These are phyloP conservation scores for Fusarium sp. DNA, from an alignment of 2,329 filamentous ascomycete species.

Conservation along the genomic window DNA sequence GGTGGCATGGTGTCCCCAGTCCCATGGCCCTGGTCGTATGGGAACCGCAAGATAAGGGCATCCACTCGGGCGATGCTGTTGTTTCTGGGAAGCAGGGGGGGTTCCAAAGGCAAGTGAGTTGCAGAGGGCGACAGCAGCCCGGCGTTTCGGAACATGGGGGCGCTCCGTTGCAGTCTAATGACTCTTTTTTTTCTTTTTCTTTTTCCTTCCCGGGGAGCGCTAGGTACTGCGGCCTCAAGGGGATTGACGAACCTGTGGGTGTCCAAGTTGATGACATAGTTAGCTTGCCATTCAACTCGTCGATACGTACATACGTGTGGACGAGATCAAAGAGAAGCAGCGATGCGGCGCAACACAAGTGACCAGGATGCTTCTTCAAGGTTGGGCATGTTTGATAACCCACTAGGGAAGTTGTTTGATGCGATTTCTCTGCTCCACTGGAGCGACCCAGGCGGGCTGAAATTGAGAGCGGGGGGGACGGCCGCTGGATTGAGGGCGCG, in stretches of 20 bases:
- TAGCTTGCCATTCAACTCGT: not conserved
- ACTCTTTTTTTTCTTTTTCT: not conserved
- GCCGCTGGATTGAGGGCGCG: constrained; percentile 44
- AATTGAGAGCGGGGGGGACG: constrained; percentile 35
- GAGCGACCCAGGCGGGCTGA: constrained; percentile 26
- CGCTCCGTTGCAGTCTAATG: not conserved
- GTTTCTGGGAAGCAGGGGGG: constrained; percentile 11
- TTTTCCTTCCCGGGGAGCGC: not conserved
- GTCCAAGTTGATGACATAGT: not conserved
- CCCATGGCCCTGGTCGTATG: constrained; percentile 13
- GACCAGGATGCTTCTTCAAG: constrained; percentile 5
- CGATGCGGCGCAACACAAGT: constrained; percentile 4
- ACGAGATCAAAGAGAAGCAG: constrained; percentile 3
- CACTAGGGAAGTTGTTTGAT: constrained; percentile 7
- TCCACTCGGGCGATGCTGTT: constrained; percentile 15
- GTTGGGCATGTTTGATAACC: constrained; percentile 12
- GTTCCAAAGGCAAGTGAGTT: not conserved
- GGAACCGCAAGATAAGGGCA: constrained; percentile 24
- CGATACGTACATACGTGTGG: not conserved
- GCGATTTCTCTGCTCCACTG: constrained; percentile 31
- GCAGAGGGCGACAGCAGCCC: constrained; percentile 16
- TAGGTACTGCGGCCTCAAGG: not conserved
- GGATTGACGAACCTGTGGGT: constrained; percentile 1
- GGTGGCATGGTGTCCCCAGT: constrained; percentile 37
- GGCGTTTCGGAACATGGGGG: constrained; percentile 24